phyloP scores from a whole-genome alignment of 768 basidiomycete genomes.

The Mycena sanguinolenta region DNA sequence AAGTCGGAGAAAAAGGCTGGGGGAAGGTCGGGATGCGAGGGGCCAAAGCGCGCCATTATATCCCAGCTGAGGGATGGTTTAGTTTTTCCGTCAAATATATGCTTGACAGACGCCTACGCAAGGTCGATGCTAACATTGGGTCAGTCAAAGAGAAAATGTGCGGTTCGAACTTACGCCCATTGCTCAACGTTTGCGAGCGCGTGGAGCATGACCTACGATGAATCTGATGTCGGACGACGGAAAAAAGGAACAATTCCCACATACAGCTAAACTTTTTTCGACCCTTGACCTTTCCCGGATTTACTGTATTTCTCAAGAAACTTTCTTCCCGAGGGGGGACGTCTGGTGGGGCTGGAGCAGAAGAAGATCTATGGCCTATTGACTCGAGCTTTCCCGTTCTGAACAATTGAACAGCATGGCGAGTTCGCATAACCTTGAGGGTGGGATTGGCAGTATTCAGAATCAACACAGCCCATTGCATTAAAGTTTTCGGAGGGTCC shows the following conservation, averaged over 20 bases:
- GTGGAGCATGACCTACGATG: slow-evolving; percentile 75
- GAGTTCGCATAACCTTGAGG: slow-evolving; percentile 78
- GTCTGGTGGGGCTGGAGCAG: slow-evolving; percentile 68
- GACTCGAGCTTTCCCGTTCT: slow-evolving; percentile 76
- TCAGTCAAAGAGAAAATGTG: slow-evolving; percentile 5
- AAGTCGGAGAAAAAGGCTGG: slow-evolving; percentile 86
- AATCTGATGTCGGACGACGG: background rate
- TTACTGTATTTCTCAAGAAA: slow-evolving; percentile 64
- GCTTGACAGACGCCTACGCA: slow-evolving; percentile 61
- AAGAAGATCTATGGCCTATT: slow-evolving; percentile 69
- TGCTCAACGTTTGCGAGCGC: slow-evolving; percentile 90
- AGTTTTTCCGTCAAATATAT: background rate
- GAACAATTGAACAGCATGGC: slow-evolving; percentile 77
- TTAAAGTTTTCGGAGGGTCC: slow-evolving; percentile 72
- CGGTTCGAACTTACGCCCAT: slow-evolving; percentile 74
- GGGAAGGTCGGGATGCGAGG: slow-evolving; percentile 69
- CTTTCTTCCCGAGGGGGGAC: slow-evolving; percentile 72
- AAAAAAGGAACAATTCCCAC: background rate
- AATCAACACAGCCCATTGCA: slow-evolving; percentile 85
- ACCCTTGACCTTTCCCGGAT: slow-evolving; percentile 70
- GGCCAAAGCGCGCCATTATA: slow-evolving; percentile 84
- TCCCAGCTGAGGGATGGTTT: slow-evolving; percentile 70
- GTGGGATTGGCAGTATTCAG: slow-evolving; percentile 80
- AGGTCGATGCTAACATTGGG: slow-evolving; percentile 70
- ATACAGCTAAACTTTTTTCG: slow-evolving; percentile 70